Evolutionary conservation across 495 filamentous ascomycete genomes (phyloP).

Genomic region (Penicillium coffeae): DNA sequence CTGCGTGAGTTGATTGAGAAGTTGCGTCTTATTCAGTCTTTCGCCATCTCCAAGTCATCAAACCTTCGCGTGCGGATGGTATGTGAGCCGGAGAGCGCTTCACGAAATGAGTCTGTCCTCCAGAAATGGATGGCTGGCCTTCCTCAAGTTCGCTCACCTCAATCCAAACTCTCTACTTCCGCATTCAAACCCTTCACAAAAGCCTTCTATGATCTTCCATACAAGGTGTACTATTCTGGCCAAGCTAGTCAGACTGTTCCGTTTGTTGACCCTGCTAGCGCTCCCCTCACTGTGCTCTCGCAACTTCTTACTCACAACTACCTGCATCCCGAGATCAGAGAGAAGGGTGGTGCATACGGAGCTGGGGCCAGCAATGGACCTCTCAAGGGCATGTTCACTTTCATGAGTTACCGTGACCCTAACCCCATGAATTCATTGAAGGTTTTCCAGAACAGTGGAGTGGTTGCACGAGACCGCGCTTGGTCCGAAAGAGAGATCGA

Average conservation of each 20-base stretch:
- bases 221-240: conserved; percentile 92
- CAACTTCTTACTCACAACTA: conserved; percentile 97
- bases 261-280: conserved; percentile 70
- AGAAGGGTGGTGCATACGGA: conserved; percentile 96
- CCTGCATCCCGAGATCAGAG: conserved; percentile 93
- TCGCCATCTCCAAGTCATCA: conserved; percentile 57
- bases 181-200: conserved; percentile 49
- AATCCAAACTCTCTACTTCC: conserved; percentile 26
- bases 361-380: conserved; percentile 80
- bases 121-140: conserved; percentile 65
- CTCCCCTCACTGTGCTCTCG: conserved; percentile 79
- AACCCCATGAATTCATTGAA: conserved; percentile 84
- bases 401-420: conserved; percentile 96
- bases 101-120: conserved; percentile 68
- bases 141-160: conserved; percentile 38
- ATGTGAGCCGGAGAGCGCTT: conserved; percentile 67
- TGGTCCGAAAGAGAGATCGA: conserved; percentile 89
- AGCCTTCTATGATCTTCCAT: conserved; percentile 89
- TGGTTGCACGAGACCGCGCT: conserved; percentile 75
- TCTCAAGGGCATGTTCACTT: conserved; percentile 81
- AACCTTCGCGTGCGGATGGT: conserved; percentile 78
- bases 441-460: conserved; percentile 78
- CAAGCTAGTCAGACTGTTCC: conserved; percentile 78
- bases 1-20: conserved; percentile 76
- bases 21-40: conserved; percentile 78